These are phyloP conservation scores for Xylaria curta DNA, from an alignment of 495 filamentous ascomycete species.

Conservation along the genomic window DNA sequence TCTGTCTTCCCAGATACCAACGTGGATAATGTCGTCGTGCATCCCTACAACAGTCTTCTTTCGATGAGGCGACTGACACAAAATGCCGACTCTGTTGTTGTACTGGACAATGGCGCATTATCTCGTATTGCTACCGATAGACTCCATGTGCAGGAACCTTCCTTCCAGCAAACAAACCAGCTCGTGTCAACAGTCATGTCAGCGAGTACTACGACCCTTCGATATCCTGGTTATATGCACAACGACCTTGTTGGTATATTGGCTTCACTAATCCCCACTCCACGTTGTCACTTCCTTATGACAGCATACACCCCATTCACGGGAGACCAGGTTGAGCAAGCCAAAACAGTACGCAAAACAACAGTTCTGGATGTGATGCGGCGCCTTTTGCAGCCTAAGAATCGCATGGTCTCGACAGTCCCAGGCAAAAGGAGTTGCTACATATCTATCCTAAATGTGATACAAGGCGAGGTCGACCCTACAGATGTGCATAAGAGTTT, in stretches of 20 bases:
- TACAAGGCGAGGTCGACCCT: conserved; percentile 96
- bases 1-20: conserved; percentile 95
- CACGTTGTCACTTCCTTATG: conserved; percentile 96
- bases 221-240: conserved; percentile 99
- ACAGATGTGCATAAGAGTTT: conserved; percentile 98
- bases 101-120: conserved; percentile 93
- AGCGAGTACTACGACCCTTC: conserved; percentile 91
- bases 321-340: conserved; percentile 91
- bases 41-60: conserved; percentile 96
- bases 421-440: conserved; percentile 97
- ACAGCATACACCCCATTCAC: conserved; percentile 98
- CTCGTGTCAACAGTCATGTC: conserved; percentile 99
- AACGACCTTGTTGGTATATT: conserved; percentile 98
- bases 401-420: conserved; percentile 96
- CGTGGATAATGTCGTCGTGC: conserved; percentile 88
- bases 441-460: conserved; percentile 98
- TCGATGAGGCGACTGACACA: conserved; percentile 89
- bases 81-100: conserved; percentile 98
- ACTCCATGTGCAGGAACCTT: conserved; percentile 91
- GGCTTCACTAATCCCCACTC: conserved; percentile 93
- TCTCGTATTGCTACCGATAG: conserved; percentile 93
- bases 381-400: conserved; percentile 93
- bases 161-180: conserved; percentile 97
- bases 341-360: conserved; percentile 95
- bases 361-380: conserved; percentile 98